Conservation (phyloP, 164 flowering plant genomes). For the Hamamelis virginiana region DNA sequence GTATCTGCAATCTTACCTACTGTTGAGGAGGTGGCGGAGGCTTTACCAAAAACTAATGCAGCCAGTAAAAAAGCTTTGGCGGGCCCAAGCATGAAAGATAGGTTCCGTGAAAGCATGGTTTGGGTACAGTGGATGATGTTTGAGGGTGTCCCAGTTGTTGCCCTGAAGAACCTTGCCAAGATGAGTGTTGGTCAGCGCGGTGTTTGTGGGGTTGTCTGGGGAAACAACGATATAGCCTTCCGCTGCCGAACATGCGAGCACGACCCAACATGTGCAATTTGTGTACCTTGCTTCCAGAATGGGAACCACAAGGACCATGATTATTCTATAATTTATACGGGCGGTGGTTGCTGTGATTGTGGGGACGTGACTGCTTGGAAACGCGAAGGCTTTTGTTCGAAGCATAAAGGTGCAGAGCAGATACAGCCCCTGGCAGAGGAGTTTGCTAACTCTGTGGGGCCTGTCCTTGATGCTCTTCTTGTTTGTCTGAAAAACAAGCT, state of each 20-base stretch:
- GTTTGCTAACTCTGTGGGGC: constrained; percentile 57
- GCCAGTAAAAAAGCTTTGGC: constrained; percentile 17
- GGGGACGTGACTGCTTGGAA: constrained; percentile 99
- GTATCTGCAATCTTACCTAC: constrained; percentile 64
- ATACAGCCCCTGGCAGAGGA: constrained; percentile 76
- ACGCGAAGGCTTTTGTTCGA: constrained; percentile 91
- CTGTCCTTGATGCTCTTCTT: constrained; percentile 68
- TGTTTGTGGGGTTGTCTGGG: constrained; percentile 98
- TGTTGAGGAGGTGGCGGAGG: constrained; percentile 47
- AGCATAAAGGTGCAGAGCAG: constrained; percentile 91
- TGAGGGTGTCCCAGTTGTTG: constrained; percentile 54
- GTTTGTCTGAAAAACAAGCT: constrained; percentile 63
- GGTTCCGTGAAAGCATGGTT: constrained; percentile 54
- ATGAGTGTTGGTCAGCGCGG: constrained; percentile 66
- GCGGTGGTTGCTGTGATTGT: constrained; percentile 99
- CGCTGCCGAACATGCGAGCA: constrained; percentile 86
- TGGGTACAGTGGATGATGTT: constrained; percentile 99
- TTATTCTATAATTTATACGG: constrained; percentile 78
- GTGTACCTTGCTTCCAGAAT: constrained; percentile 94
- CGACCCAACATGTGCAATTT: constrained; percentile 97
- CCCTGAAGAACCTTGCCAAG: constrained; percentile 44
- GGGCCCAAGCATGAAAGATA: constrained; percentile 29
- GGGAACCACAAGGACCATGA: constrained; percentile 92
- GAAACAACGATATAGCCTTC: constrained; percentile 76
- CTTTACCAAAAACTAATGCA: constrained; percentile 13